phyloP scores from a whole-genome alignment of 345 rosid species.

The Mangifera indica region DNA sequence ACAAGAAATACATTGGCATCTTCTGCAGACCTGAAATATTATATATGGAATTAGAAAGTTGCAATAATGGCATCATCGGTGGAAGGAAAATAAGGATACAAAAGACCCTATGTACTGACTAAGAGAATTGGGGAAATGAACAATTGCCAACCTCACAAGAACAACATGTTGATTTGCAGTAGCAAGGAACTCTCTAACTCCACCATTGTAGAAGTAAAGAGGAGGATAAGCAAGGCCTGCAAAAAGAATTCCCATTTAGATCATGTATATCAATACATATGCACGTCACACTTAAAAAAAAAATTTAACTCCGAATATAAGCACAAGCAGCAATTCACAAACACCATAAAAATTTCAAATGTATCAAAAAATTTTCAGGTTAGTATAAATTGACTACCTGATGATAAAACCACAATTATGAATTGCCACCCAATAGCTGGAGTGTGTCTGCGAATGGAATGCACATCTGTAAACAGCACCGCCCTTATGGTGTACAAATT shows the following conservation, averaged over 20 bases:
- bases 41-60: slow-evolving; percentile 16
- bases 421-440: slow-evolving; percentile 98
- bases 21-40: slow-evolving; percentile 71
- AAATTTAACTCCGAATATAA: neutral
- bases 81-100: slow-evolving; percentile 7
- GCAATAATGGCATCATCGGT: neutral
- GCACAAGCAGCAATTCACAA: neutral
- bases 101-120: neutral
- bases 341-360: neutral
- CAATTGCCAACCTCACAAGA: slow-evolving; percentile 71
- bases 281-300: neutral
- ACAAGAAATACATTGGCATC: slow-evolving; percentile 89
- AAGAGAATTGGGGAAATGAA: neutral
- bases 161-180: slow-evolving; percentile 75
- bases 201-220: slow-evolving; percentile 91
- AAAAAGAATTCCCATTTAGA: slow-evolving; percentile 18
- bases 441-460: slow-evolving; percentile 80
- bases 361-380: neutral
- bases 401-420: slow-evolving; percentile 77
- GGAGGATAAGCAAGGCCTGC: slow-evolving; percentile 94
- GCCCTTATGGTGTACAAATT: slow-evolving; percentile 84
- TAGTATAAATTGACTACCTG: slow-evolving; percentile 47
- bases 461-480: slow-evolving; percentile 71
- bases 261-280: neutral
- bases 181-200: slow-evolving; percentile 87